Percentiles rank a stretch among this genome's conserved stretches.
phyloP scores from a whole-genome alignment of 495 filamentous ascomycete genomes.

The Aspergillus cristatus region DNA sequence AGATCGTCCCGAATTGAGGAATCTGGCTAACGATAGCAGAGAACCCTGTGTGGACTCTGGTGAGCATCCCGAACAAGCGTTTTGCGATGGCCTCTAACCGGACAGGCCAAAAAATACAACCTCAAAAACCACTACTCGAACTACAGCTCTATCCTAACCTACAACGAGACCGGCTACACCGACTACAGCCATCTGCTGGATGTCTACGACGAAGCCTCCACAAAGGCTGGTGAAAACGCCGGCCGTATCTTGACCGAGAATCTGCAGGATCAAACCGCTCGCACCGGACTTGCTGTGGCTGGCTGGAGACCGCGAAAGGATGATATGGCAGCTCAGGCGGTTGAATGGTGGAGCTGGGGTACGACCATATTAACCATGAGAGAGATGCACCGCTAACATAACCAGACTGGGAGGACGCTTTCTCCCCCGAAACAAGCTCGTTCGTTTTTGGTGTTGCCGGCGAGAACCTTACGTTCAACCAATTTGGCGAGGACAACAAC shows the following conservation, averaged over 20 bases:
- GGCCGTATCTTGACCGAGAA: conserved; percentile 50
- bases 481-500: conserved; percentile 52
- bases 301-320: conserved; percentile 55
- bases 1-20: background rate
- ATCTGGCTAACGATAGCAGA: conserved; percentile 24
- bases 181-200: conserved; percentile 45
- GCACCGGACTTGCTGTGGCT: conserved; percentile 49
- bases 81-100: background rate
- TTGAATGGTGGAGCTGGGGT: conserved; percentile 57
- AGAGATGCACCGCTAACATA: background rate
- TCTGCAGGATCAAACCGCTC: conserved; percentile 53
- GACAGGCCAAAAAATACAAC: conserved; percentile 50
- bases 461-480: conserved; percentile 39
- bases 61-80: conserved; percentile 10
- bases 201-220: conserved; percentile 42
- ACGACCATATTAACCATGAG: background rate
- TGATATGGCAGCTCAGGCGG: conserved; percentile 48
- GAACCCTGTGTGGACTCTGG: conserved; percentile 63
- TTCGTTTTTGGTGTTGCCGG: conserved; percentile 35
- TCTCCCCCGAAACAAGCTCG: conserved; percentile 38
- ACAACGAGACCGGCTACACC: conserved; percentile 43
- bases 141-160: conserved; percentile 52
- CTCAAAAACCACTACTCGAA: conserved; percentile 55
- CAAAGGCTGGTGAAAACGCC: conserved; percentile 43
- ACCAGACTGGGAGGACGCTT: conserved; percentile 48